These are phyloP conservation scores for Apophysomyces sp. DNA, from an alignment of 371 early-diverging fungal genomes.

Conservation along the genomic window DNA sequence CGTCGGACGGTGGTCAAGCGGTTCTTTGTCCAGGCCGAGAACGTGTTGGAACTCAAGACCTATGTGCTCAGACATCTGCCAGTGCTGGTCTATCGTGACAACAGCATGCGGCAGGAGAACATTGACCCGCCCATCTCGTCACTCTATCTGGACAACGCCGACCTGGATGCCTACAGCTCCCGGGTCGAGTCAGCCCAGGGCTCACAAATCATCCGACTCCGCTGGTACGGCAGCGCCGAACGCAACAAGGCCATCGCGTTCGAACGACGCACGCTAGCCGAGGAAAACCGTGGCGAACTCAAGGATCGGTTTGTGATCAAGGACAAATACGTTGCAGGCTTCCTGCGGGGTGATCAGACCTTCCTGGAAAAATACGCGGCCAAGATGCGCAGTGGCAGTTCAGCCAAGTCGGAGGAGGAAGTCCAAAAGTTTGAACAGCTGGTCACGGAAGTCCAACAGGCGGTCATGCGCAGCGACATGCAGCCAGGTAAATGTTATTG, in stretches of 20 bases:
- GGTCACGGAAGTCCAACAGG: constrained; percentile 78
- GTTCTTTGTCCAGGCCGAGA: constrained; percentile 98
- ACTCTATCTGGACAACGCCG: constrained; percentile 94
- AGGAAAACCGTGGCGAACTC: constrained; percentile 97
- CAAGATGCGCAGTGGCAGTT: constrained; percentile 74
- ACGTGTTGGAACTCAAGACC: constrained; percentile 95
- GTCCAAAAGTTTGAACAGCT: constrained; percentile 73
- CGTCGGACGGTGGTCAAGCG: constrained; percentile 50
- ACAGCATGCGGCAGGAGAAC: constrained; percentile 61
- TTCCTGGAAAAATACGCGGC: constrained; percentile 72
- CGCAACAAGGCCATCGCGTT: constrained; percentile 78
- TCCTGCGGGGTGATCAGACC: constrained; percentile 74
- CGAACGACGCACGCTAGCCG: constrained; percentile 97
- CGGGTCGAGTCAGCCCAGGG: constrained; percentile 92
- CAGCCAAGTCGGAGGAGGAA: constrained; percentile 76
- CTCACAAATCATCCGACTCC: constrained; percentile 88
- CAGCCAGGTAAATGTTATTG: constrained; percentile 63
- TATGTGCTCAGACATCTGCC: constrained; percentile 95
- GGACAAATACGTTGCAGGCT: constrained; percentile 91
- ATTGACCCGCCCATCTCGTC: constrained; percentile 93
- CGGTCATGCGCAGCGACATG: constrained; percentile 75
- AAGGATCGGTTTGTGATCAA: constrained; percentile 96
- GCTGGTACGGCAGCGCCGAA: constrained; percentile 88
- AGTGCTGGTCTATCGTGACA: constrained; percentile 86
- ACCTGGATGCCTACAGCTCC: constrained; percentile 89